Evolutionary conservation across 2,329 filamentous ascomycete species (phyloP).

Genomic region (Aspergillus caelatus): DNA sequence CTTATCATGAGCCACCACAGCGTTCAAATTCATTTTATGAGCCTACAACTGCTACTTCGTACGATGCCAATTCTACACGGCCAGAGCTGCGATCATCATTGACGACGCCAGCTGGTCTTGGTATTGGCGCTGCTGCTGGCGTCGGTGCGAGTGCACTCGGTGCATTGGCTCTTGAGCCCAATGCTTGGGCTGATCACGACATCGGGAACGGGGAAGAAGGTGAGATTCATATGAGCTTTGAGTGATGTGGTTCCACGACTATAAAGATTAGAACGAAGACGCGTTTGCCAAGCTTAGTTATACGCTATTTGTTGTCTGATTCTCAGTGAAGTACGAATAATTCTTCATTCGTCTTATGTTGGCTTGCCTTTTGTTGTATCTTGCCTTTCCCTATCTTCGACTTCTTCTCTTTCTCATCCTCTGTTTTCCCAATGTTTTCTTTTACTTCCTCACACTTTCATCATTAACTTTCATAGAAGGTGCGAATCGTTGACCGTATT

Average conservation of each 20-base stretch:
- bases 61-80: slow-evolving; percentile 21
- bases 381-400: background rate
- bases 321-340: background rate
- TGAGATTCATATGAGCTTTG: slow-evolving; percentile 82
- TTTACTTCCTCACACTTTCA: background rate
- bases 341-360: background rate
- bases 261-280: slow-evolving; percentile 11
- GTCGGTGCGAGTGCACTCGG: slow-evolving; percentile 29
- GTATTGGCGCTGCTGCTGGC: slow-evolving; percentile 20
- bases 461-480: background rate
- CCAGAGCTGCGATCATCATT: slow-evolving; percentile 35
- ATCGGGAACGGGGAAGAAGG: slow-evolving; percentile 70
- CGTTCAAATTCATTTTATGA: slow-evolving; percentile 23
- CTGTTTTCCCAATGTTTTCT: background rate
- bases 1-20: slow-evolving; percentile 51
- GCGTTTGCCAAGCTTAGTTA: slow-evolving; percentile 7
- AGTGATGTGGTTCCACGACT: slow-evolving; percentile 48
- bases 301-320: slow-evolving; percentile 6
- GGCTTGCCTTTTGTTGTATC: background rate
- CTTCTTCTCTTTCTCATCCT: background rate
- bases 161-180: slow-evolving; percentile 49
- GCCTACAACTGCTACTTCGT: slow-evolving; percentile 7
- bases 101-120: slow-evolving; percentile 34
- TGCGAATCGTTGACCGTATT: background rate
- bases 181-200: slow-evolving; percentile 73